Evolutionary conservation across 164 flowering plant species (phyloP).

Genomic region (Malania oleifera): DNA sequence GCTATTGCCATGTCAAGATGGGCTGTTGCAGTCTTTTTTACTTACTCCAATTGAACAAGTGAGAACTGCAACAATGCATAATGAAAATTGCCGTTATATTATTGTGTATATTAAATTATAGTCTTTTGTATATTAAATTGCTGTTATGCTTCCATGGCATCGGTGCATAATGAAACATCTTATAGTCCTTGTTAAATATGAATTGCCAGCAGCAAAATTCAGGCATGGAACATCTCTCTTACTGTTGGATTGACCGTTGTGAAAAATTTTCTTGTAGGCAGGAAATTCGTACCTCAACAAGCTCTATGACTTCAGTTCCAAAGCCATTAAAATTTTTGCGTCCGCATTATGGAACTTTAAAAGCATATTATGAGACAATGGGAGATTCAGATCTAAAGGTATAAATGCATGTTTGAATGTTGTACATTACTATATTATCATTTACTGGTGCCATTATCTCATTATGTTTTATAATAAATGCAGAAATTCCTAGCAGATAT

Average conservation of each 20-base stretch:
- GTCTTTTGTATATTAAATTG: neutral
- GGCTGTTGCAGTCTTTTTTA: no score
- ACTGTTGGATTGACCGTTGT: neutral
- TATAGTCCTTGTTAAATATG: no score
- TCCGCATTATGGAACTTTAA: constrained; percentile 86
- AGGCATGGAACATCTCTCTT: neutral
- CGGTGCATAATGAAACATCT: no score
- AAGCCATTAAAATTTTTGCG: constrained; percentile 97
- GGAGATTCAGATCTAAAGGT: constrained; percentile 75
- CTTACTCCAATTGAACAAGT: no score
- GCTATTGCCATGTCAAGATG: no score
- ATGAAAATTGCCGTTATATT: no score
- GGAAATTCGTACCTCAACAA: constrained; percentile 91
- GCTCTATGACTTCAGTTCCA: constrained; percentile 99
- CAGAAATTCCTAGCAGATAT: constrained; percentile 93
- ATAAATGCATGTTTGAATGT: neutral
- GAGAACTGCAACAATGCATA: no score
- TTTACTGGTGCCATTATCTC: neutral
- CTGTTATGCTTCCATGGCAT: no score
- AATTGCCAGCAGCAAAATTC: neutral
- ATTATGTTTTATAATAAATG: constrained; percentile 16
- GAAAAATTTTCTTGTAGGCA: constrained; percentile 41
- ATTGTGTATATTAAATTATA: no score
- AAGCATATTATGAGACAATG: constrained; percentile 77
- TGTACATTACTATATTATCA: neutral